A percentile compares a stretch with the other conserved stretches of the same genome.
These are phyloP conservation scores for Fusarium armeniacum DNA, from an alignment of 2,329 filamentous ascomycete species.

Conservation along the genomic window DNA sequence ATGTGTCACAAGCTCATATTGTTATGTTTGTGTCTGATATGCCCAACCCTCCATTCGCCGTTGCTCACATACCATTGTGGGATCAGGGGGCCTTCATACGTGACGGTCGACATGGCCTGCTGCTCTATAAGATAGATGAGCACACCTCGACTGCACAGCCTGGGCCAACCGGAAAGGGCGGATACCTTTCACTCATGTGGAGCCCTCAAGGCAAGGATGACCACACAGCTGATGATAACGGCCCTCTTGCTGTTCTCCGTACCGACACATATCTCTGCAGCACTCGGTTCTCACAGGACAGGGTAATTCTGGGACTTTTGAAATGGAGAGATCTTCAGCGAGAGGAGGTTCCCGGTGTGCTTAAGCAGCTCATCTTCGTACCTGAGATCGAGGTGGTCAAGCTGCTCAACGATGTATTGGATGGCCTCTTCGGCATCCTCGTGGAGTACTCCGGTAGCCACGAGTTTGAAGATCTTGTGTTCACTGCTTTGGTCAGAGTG, in stretches of 20 bases:
- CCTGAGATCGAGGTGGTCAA: conserved; percentile 99
- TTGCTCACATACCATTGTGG: conserved; percentile 96
- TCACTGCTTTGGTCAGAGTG: conserved; percentile 89
- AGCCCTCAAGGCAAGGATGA: conserved; percentile 75
- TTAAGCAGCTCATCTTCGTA: conserved; percentile 91
- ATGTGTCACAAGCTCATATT: conserved; percentile 86
- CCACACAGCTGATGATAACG: conserved; percentile 80
- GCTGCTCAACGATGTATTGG: conserved; percentile 88
- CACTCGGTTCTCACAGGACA: conserved; percentile 93
- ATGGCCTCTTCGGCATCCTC: conserved; percentile 90
- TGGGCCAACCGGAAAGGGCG: conserved; percentile 78
- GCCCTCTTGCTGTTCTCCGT: conserved; percentile 82
- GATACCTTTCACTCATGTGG: conserved; percentile 90
- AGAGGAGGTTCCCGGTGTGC: conserved; percentile 77
- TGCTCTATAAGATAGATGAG: conserved; percentile 94
- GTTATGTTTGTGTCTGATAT: conserved; percentile 91
- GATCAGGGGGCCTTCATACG: conserved; percentile 89
- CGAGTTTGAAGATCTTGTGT: conserved; percentile 92
- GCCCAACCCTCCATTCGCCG: conserved; percentile 88
- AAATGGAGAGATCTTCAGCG: conserved; percentile 85
- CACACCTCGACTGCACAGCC: conserved; percentile 78
- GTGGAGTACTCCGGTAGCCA: conserved; percentile 93
- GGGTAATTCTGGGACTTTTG: conserved; percentile 83
- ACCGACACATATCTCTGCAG: conserved; percentile 92
- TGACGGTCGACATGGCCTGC: conserved; percentile 84